Evolutionary conservation across 2,329 filamentous ascomycete species (phyloP), one percentile per base, ranked within the genome.

Genomic region (Colletotrichum musae): DNA sequence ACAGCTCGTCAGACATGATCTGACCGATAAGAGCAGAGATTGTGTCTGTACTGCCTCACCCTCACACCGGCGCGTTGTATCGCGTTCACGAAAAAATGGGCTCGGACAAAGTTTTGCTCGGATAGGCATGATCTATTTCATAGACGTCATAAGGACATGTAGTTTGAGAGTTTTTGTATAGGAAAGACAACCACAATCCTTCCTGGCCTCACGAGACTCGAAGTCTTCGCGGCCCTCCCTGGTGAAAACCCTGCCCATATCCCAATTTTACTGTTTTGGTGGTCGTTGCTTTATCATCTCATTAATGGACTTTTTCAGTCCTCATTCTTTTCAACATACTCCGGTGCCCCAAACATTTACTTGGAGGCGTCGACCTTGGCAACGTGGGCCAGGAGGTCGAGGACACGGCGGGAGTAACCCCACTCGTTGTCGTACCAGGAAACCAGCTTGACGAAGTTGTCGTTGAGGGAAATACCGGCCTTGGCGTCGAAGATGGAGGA

Each of bases 341-440:
- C 36, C 39, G 15, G 52, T 68, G 68, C 56, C 47, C 18, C 73
- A 75, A 77, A 68, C 52, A 71, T 80, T 80, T 85, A 87, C 77
- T 88, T 85, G 81, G 82, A 80, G 78, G 80, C 88, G 79, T 95
- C 93, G 74, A 92, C 91, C 88, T 93, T 93, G 84, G 92, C 87
- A 78, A 95, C 89, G 88, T 94, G 92, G 85, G 88, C 87, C 82
- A 90, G 81, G 78, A 96, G 92, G 86, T 96, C 93, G 76, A 95
- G 87, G 79, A 95, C 93, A 91, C 93, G 96, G 88, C 95, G 95
- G 84, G 93, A 97, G 93, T 99, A 98, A 81, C 95, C 96, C 94
- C 95, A 98, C 91, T 98, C 95, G 90, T 98, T 98, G 90, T 97
- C 94, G 87, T 97, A 97, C 96, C 95, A 98, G 79, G 92, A 92